Evolutionary conservation across 768 basidiomycete species (phyloP), one percentile per base, ranked within the genome.

Genomic region (Glaciozyma antarctica): DNA sequence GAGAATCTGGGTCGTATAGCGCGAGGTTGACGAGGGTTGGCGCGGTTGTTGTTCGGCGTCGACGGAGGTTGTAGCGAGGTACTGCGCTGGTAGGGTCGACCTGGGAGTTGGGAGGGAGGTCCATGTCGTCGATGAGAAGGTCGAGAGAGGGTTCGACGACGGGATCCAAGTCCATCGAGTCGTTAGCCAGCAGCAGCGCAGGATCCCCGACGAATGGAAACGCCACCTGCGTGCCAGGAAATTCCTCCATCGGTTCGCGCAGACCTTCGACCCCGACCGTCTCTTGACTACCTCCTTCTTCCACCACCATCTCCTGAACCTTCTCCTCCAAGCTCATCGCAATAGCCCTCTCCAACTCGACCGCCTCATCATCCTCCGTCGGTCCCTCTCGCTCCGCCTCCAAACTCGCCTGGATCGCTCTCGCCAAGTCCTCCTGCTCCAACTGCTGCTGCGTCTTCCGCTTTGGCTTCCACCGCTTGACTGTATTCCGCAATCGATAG

Each of bases 181-280:
- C 45, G 28, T 1, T 9, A 30, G 28, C 5, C 2, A 66, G 16
- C 10, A 60, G 60, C 4, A 66, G 56, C 3, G 64, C 61, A 3
- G 60, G 59, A 38, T 66, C 57, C 28, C 60, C 64, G 49, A 63
- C 34, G 47, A 61, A 66, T 9, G 62, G 62, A 10, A 38, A 32
- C 26, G 57, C 62, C 8, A 24, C 49, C 28, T 62, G 49, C 15
- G 49, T 24, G 34, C 58, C 57, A n/a, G n/a, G n/a, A n/a, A n/a
- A n/a, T 19, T 22, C n/a, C 3, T 8, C 28, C 43, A 56, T 58
- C 32, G 28, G 28, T 1, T 19, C 45, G 28, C 38, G 38, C 38
- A 13, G 38, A 7, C 8, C 32, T 16, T 32, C 38, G n/a, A 1
- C 41, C 19, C 15, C 21, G 6, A 45, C 15, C 12, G 21, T 12